Conservation (phyloP, 2,329 filamentous ascomycete species). For the Gliomastix tumulicola region DNA sequence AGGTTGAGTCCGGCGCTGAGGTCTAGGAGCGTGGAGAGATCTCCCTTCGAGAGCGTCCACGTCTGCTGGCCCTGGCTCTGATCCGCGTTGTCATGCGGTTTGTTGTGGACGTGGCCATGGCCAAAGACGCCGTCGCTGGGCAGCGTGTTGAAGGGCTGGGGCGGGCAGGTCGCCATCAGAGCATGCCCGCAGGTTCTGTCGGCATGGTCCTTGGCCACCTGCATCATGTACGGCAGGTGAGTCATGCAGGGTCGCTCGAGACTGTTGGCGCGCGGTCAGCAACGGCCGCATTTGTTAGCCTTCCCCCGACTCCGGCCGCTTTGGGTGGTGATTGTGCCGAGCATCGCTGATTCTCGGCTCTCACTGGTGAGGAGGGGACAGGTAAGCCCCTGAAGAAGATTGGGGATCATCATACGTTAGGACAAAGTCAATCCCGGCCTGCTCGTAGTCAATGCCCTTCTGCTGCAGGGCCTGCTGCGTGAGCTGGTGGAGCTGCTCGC, state of each 20-base stretch:
- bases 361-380: constrained; percentile 56
- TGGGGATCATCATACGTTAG: constrained; percentile 69
- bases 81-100: constrained; percentile 11
- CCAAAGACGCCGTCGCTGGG: constrained; percentile 40
- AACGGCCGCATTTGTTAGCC: constrained; percentile 35
- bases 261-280: constrained; percentile 46
- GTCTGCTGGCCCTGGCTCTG: constrained; percentile 58
- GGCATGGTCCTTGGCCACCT: constrained; percentile 49
- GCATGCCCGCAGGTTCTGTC: constrained; percentile 78
- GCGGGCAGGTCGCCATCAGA: constrained; percentile 87
- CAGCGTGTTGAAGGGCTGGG: constrained; percentile 49
- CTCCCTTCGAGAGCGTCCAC: constrained; percentile 69
- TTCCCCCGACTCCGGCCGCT: too few relatives aligned
- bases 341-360: too few relatives aligned
- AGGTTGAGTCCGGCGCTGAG: constrained; percentile 76
- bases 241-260: constrained; percentile 92
- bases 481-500: constrained; percentile 17
- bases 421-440: constrained; percentile 83
- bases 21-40: constrained; percentile 75
- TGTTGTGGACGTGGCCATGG: constrained; percentile 26
- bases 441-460: constrained; percentile 62
- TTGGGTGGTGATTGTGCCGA: background rate
- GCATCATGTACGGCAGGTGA: constrained; percentile 75
- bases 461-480: constrained; percentile 18
- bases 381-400: constrained; percentile 57